phyloP scores from a whole-genome alignment of 2,329 filamentous ascomycete species.

The Colletotrichum cereale region DNA sequence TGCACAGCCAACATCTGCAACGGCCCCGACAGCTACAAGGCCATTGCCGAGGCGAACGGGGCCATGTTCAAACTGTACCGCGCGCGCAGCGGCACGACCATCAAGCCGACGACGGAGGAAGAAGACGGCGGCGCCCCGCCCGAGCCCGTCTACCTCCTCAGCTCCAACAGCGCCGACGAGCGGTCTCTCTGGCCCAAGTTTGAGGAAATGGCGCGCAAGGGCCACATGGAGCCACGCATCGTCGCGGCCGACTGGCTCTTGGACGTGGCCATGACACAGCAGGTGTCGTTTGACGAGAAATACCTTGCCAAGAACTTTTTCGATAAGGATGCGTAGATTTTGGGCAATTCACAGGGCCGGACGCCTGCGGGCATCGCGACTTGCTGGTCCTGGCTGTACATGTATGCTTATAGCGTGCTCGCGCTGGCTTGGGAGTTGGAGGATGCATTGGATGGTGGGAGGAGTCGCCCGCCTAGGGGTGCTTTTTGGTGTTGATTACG shows the following conservation, averaged over 20 bases:
- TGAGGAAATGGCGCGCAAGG: constrained; percentile 79
- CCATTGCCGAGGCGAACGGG: constrained; percentile 90
- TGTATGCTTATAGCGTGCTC: background rate
- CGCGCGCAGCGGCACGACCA: constrained; percentile 76
- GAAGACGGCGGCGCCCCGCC: constrained; percentile 71
- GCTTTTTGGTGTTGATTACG: constrained; percentile 9
- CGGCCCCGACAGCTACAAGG: constrained; percentile 85
- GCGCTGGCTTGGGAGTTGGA: constrained; percentile 23
- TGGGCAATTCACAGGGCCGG: background rate
- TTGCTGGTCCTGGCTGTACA: constrained; percentile 4
- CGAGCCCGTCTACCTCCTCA: constrained; percentile 87
- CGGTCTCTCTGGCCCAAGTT: constrained; percentile 84
- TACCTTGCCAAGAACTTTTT: constrained; percentile 67
- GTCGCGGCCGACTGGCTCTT: constrained; percentile 92
- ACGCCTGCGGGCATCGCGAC: background rate
- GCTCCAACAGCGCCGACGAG: constrained; percentile 75
- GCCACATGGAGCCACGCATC: constrained; percentile 84
- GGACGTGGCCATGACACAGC: constrained; percentile 89
- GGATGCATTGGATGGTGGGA: background rate
- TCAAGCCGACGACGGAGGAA: constrained; percentile 71
- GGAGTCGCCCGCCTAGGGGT: background rate
- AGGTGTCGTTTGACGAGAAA: constrained; percentile 75
- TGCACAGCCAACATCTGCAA: constrained; percentile 85
- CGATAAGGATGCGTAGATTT: constrained; percentile 31
- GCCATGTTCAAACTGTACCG: constrained; percentile 84